These are phyloP conservation scores for Monilinia aucupariae DNA, from an alignment of 2,329 filamentous ascomycete genomes.

Conservation along the genomic window DNA sequence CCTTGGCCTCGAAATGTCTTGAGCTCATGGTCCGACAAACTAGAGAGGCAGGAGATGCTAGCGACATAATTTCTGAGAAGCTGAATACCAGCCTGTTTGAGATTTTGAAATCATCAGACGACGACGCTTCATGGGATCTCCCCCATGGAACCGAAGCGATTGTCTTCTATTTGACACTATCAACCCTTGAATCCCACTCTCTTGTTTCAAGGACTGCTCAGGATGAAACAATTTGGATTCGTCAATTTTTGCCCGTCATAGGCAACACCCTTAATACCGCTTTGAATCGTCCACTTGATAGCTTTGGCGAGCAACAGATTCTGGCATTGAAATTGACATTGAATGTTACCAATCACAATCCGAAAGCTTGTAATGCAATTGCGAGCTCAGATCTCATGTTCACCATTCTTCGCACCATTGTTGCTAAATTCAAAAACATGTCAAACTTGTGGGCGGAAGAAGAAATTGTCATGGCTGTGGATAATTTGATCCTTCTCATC, in stretches of 20 bases:
- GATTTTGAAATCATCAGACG: constrained; percentile 36
- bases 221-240: constrained; percentile 43
- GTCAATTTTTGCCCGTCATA: constrained; percentile 47
- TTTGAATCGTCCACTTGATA: constrained; percentile 36
- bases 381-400: constrained; percentile 53
- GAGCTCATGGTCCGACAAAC: constrained; percentile 52
- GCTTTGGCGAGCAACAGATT: constrained; percentile 36
- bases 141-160: constrained; percentile 27
- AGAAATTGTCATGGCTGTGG: constrained; percentile 50
- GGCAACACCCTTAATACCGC: constrained; percentile 42
- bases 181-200: constrained; percentile 51
- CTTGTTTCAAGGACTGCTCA: constrained; percentile 44
- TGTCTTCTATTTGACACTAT: constrained; percentile 42
- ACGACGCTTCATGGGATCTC: constrained; percentile 29
- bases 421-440: constrained; percentile 46
- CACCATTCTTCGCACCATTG: constrained; percentile 45
- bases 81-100: constrained; percentile 46
- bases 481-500: constrained; percentile 70
- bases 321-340: constrained; percentile 61
- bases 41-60: constrained; percentile 43
- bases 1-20: constrained; percentile 58
- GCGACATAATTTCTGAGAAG: constrained; percentile 45
- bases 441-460: constrained; percentile 45
- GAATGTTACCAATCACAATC: constrained; percentile 80
- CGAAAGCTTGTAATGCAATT: constrained; percentile 63